Base-by-base conservation (phyloP, 257 asterid genomes). In the Vinca minor region DNA sequence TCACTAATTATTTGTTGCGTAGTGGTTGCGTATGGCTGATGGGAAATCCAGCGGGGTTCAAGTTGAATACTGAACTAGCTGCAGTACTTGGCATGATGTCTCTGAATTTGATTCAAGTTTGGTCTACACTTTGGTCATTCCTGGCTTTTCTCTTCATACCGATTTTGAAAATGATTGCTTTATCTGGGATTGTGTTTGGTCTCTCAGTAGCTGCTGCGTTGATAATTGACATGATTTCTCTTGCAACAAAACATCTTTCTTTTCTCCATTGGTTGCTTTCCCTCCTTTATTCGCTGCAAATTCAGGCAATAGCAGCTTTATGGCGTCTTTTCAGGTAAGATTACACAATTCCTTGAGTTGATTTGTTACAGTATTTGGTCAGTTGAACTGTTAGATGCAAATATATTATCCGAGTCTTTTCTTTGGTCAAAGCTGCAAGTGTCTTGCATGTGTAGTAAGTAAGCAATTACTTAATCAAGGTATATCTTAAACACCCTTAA, bases 11-110 rank as follows among this genome's bases (percentile, higher is more conserved):
- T 73, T 85, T 88, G 81, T 71, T 93, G 73, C 96, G 99, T 63
- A 78, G 70, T 56, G 89, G 97, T 67, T 92, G 98, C 73, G 96
- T 89, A 62, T 93, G 99, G 99, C 89, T 93, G 72, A 89, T 93
- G 96, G 97, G 96, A 41, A 84, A 87, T 77, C 99, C 97, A 5
- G 99, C 99, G 9, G 99, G 99, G 54, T 93, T 93, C 80, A 93
- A 93, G 81, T 79, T 93, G 82, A 93, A 93, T 69, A 80, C 97
- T 29, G 99, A 93, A 81, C 87, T 93, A 65, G 97, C 99, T 34
- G 89, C 88, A 78, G 80, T 93, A 70, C 94, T 93, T 76, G 99
- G 99, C 77, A 87, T 88, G 82, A 71, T 89, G 49, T 89, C 88
- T 65, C 80, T 93, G 59, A 87, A 82, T 69, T 87, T 82, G 6